phyloP scores from a whole-genome alignment of 1,139 yeast genomes.

The Nakaseomyces uthaithaninus region DNA sequence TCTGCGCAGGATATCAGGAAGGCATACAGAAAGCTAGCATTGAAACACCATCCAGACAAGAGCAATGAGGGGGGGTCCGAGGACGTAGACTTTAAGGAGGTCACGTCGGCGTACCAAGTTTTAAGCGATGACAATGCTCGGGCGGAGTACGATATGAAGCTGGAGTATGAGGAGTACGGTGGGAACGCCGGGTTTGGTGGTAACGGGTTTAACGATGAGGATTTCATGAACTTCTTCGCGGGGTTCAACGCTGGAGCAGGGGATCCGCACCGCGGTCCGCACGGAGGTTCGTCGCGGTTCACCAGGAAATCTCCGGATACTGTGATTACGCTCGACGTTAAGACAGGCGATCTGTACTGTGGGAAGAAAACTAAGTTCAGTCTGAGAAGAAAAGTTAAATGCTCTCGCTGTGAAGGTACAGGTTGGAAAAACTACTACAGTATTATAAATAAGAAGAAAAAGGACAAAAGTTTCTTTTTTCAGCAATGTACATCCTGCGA shows the following conservation, averaged over 20 bases:
- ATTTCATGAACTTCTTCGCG: slow-evolving; percentile 15
- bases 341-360: slow-evolving; percentile 58
- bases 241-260: slow-evolving; percentile 57
- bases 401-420: slow-evolving; percentile 63
- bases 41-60: slow-evolving; percentile 75
- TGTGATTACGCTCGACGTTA: slow-evolving; percentile 43
- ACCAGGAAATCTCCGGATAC: slow-evolving; percentile 38
- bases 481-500: slow-evolving; percentile 58
- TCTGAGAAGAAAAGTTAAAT: slow-evolving; percentile 63
- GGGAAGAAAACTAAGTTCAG: slow-evolving; percentile 77
- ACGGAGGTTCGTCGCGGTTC: too few species aligned
- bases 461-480: slow-evolving; percentile 52
- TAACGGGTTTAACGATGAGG: slow-evolving; percentile 32
- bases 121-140: slow-evolving; percentile 56
- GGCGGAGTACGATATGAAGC: slow-evolving; percentile 42
- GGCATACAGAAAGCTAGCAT: slow-evolving; percentile 70
- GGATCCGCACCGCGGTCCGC: neutral
- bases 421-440: slow-evolving; percentile 39
- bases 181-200: slow-evolving; percentile 29
- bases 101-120: slow-evolving; percentile 70
- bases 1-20: slow-evolving; percentile 58
- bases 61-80: slow-evolving; percentile 54
- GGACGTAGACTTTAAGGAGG: slow-evolving; percentile 66
- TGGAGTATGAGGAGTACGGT: slow-evolving; percentile 36
- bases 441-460: slow-evolving; percentile 11